Percentiles rank a stretch among this genome's conserved stretches.
phyloP scores from a whole-genome alignment of 345 rosid genomes.

The Barbarea vulgaris region DNA sequence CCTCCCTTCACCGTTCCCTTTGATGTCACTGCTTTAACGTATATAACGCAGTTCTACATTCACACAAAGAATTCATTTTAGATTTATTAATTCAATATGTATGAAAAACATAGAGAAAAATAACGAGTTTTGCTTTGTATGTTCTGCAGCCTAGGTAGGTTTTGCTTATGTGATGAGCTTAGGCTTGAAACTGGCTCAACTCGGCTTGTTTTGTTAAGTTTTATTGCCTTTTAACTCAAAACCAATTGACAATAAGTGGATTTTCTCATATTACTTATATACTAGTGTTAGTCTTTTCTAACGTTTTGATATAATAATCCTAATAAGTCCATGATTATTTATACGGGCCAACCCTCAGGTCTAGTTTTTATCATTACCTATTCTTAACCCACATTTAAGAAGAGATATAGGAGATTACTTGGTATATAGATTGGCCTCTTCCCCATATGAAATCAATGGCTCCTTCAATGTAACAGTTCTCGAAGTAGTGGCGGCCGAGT shows the following conservation, averaged over 20 bases:
- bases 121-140: not conserved
- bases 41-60: slow-evolving; percentile 28
- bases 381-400: not conserved
- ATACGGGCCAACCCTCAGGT: not conserved
- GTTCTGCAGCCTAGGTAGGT: not conserved
- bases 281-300: not conserved
- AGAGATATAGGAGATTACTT: slow-evolving; percentile 36
- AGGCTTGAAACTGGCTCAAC: not conserved
- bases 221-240: too few relatives aligned
- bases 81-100: not conserved
- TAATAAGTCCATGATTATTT: not conserved
- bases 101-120: not conserved
- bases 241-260: too few relatives aligned
- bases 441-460: slow-evolving; percentile 61
- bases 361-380: not conserved
- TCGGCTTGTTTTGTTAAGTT: not conserved
- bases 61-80: not conserved
- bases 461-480: slow-evolving; percentile 50
- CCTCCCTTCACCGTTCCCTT: not conserved
- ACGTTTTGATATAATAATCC: not conserved
- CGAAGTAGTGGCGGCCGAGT: slow-evolving; percentile 46
- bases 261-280: too few relatives aligned
- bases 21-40: slow-evolving; percentile 28
- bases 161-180: not conserved
- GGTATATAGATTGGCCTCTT: slow-evolving; percentile 44